Evolutionary conservation across 1,284 basidiomycete species (phyloP).

Genomic region (Kwoniella shivajii): DNA sequence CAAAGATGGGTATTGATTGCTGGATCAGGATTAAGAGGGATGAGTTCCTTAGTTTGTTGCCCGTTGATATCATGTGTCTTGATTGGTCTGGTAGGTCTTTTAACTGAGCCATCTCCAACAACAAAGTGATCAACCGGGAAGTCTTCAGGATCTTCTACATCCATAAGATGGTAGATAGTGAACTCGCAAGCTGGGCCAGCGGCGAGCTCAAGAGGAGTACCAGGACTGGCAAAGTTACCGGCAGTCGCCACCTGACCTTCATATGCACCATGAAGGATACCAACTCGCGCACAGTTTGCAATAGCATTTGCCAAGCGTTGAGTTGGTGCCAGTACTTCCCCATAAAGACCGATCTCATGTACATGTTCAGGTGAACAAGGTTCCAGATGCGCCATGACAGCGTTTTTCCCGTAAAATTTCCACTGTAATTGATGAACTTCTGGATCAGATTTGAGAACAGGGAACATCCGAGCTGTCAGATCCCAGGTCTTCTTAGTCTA

Average conservation of each 20-base stretch:
- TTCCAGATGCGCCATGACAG: neutral
- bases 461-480: neutral
- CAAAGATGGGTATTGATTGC: neutral
- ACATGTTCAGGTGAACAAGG: neutral
- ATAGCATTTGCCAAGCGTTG: neutral
- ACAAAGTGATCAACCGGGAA: neutral
- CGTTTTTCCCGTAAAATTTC: neutral
- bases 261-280: neutral
- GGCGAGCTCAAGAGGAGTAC: neutral
- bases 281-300: neutral
- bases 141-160: neutral
- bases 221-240: neutral
- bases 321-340: neutral
- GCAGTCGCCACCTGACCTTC: neutral
- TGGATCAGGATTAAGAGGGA: neutral
- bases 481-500: neutral
- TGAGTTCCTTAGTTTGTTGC: neutral
- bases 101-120: neutral
- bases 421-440: neutral
- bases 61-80: neutral
- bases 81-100: neutral
- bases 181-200: neutral
- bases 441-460: neutral
- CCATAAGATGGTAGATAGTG: neutral
- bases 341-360: neutral